Base-by-base conservation (phyloP, 75 land plant species). In the Pinus albicaulis region DNA sequence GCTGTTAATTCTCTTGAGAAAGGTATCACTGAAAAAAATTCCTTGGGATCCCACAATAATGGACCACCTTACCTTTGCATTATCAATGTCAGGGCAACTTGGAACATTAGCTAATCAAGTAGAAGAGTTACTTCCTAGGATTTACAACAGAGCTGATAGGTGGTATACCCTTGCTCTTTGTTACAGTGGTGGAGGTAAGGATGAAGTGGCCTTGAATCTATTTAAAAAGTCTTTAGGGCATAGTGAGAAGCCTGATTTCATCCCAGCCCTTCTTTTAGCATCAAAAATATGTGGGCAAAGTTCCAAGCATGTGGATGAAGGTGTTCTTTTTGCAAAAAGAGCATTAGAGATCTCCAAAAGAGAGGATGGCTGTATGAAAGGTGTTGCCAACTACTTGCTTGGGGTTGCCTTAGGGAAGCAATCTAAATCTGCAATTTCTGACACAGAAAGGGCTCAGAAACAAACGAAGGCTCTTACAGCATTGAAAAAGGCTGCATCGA, bases 91-190 rank as follows among this genome's bases (percentile, higher is more conserved):
- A 19, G 92, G 98, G 15, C 86, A 85, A 44, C 57, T 82, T 56
- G 76, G n/a, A 24, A 60, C 83, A 5, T 74, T 96, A 25, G 91
- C 99, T 15, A 80, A 76, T 59, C 90, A 90, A 60, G 64, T 90
- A 44, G 99, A 96, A 73, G 90, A 88, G 48, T 74, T 96, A 12
- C 78, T 89, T 59, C 99, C 99, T 26, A 84, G 92, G 20, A 76
- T 84, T 5, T 56, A 85, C 22, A 78, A 76, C 1, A 82, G 92
- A 65, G 68, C 82, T 57, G 91, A 93, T 22, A 77, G 83, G 26
- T 90, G 86, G 82, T 84, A 86, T 56, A 83, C 84, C 56, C 81
- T 96, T 44, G 98, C 95, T 53, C 91, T 94, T 4, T 96, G 99
- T 80, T 96, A 96, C 74, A 72, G 86, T 76, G 91, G 83, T 15